Evolutionary conservation across 768 basidiomycete genomes (phyloP).

Genomic region (Boletales sp.): DNA sequence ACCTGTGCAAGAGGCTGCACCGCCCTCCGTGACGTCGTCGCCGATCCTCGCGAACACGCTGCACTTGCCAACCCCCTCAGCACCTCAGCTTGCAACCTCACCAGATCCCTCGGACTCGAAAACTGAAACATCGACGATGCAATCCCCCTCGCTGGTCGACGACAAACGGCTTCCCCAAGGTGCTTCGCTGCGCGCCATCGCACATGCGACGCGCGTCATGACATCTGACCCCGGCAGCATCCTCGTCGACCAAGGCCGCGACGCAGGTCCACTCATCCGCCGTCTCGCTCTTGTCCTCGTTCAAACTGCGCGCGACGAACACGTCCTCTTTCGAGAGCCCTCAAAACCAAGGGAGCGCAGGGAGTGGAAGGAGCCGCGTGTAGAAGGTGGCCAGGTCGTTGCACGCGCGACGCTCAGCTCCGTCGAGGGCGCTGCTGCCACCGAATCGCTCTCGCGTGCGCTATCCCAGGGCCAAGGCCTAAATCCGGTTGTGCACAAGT

Average conservation of each 20-base stretch:
- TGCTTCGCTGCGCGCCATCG: constrained; percentile 67
- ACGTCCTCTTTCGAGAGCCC: constrained; percentile 39
- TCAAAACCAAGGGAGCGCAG: constrained; percentile 44
- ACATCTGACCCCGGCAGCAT: constrained; percentile 73
- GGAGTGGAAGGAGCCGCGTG: constrained; percentile 31
- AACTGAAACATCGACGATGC: constrained; percentile 27
- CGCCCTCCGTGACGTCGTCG: constrained; percentile 15
- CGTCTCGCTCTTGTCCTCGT: constrained; percentile 66
- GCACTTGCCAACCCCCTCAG: constrained; percentile 13
- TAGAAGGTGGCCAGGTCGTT: constrained; percentile 30
- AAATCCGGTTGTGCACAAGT: constrained; percentile 25
- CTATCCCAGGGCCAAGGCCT: constrained; percentile 33
- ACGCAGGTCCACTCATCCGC: constrained; percentile 58
- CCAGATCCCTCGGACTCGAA: constrained; percentile 19
- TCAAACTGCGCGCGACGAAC: constrained; percentile 62
- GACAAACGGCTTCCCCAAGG: constrained; percentile 49
- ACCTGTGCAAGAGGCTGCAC: constrained; percentile 10
- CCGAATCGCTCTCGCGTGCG: constrained; percentile 45
- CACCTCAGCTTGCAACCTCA: constrained; percentile 28
- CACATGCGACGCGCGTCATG: constrained; percentile 86
- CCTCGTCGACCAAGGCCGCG: constrained; percentile 65
- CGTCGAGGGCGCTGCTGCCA: constrained; percentile 39
- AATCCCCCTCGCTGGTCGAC: constrained; percentile 22
- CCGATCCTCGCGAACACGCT: constrained; percentile 16
- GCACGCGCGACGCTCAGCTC: constrained; percentile 44